These are phyloP conservation scores for Solanum megistacrolobum DNA, from an alignment of 257 asterid genomes.

Conservation along the genomic window DNA sequence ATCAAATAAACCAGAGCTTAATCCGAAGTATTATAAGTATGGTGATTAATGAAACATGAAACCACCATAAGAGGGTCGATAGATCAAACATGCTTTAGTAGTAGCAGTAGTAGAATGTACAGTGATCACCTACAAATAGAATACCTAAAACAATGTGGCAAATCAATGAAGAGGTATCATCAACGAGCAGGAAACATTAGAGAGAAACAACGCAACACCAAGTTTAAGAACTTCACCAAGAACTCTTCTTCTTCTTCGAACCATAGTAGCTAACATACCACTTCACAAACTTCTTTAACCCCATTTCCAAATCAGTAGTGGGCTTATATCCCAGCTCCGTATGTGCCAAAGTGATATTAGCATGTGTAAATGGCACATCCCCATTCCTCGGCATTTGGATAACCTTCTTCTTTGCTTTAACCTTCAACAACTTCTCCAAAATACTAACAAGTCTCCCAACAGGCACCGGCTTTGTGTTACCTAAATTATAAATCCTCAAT, in stretches of 20 bases:
- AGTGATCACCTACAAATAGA: constrained; percentile 10
- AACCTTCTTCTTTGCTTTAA: constrained; percentile 52
- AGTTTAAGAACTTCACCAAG: constrained; percentile 24
- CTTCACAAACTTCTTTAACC: constrained; percentile 59
- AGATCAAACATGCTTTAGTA: background rate
- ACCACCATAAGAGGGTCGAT: background rate
- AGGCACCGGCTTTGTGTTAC: constrained; percentile 62
- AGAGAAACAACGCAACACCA: background rate
- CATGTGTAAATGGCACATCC: constrained; percentile 62
- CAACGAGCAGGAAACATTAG: background rate
- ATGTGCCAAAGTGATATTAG: constrained; percentile 53
- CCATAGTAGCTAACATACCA: constrained; percentile 65
- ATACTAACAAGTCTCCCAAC: constrained; percentile 52
- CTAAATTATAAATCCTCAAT: constrained; percentile 55
- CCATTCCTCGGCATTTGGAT: constrained; percentile 62
- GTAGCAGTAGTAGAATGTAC: constrained; percentile 13
- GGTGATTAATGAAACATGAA: background rate
- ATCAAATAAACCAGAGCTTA: background rate
- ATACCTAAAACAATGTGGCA: constrained; percentile 18
- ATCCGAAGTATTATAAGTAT: background rate
- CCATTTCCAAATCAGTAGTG: constrained; percentile 44
- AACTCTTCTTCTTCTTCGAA: constrained; percentile 53
- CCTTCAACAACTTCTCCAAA: constrained; percentile 57
- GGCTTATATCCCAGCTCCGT: constrained; percentile 69
- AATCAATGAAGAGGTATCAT: constrained; percentile 9